A percentile compares a stretch with the other conserved stretches of the same genome.
Evolutionary conservation across 345 rosid genomes (phyloP).

Genomic region (Hypericum androsaemum): DNA sequence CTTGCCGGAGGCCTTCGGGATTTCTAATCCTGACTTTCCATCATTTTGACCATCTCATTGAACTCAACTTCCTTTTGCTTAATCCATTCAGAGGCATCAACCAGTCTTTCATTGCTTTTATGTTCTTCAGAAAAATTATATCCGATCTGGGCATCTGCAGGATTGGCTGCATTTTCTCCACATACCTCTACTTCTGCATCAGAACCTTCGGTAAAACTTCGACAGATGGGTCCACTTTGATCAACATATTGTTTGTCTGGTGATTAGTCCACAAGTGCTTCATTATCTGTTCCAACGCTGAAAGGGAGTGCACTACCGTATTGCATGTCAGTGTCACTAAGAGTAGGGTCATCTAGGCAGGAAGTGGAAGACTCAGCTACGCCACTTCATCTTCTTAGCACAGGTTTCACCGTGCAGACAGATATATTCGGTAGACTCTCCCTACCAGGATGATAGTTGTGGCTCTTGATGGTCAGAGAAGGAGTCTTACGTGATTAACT

Average conservation of each 20-base stretch:
- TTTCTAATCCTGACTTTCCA: constrained; percentile 24
- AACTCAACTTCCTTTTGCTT: constrained; percentile 47
- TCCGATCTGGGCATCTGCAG: constrained; percentile 16
- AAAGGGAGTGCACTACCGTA: constrained; percentile 5
- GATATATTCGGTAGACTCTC: constrained; percentile 28
- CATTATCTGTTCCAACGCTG: constrained; percentile 15
- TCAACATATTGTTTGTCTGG: constrained; percentile 22
- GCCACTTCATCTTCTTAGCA: constrained; percentile 64
- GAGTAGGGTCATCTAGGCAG: constrained; percentile 19
- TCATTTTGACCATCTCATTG: constrained; percentile 43
- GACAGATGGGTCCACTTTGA: neutral
- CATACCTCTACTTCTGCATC: constrained; percentile 13
- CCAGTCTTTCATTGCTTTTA: constrained; percentile 23
- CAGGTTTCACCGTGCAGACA: constrained; percentile 33
- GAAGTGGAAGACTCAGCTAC: constrained; percentile 30
- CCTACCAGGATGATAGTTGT: constrained; percentile 35
- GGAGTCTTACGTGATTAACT: constrained; percentile 42
- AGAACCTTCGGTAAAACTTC: no score
- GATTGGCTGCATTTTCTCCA: constrained; percentile 18
- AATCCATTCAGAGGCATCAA: constrained; percentile 37
- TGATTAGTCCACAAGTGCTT: constrained; percentile 18
- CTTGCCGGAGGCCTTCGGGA: constrained; percentile 14
- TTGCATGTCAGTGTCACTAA: constrained; percentile 13
- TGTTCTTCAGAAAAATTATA: constrained; percentile 16
- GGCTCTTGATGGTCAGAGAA: constrained; percentile 53